Evolutionary conservation across 2,329 filamentous ascomycete genomes (phyloP).

Genomic region (Ophiostoma piceae): DNA sequence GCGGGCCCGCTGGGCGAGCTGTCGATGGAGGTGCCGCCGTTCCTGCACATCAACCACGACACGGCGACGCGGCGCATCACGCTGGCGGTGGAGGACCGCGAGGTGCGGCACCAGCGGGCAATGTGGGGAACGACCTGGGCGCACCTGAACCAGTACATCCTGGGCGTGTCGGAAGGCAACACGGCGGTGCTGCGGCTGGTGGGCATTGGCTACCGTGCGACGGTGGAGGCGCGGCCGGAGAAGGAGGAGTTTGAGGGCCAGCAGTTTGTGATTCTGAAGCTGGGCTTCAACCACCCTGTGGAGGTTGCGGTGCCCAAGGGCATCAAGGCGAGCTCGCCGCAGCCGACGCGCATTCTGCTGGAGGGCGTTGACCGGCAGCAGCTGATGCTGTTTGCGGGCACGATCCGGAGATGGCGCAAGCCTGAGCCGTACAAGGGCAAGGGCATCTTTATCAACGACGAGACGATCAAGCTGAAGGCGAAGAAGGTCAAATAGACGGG

Average conservation of each 20-base stretch:
- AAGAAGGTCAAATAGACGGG: conserved; percentile 80
- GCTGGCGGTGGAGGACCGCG: conserved; percentile 64
- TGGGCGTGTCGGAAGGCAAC: conserved; percentile 94
- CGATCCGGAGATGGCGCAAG: conserved; percentile 79
- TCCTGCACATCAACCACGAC: conserved; percentile 67
- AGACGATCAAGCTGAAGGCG: conserved; percentile 96
- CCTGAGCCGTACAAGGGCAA: conserved; percentile 99
- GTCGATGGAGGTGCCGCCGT: conserved; percentile 72
- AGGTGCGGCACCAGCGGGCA: conserved; percentile 70
- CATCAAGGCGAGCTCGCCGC: conserved; percentile 79
- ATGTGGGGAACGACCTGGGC: conserved; percentile 97
- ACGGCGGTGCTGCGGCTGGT: conserved; percentile 88
- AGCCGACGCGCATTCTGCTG: conserved; percentile 84
- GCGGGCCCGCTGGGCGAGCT: conserved; percentile 78
- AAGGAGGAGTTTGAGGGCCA: conserved; percentile 75
- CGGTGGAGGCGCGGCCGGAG: conserved; percentile 68
- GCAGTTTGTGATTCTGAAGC: conserved; percentile 86
- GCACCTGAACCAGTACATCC: conserved; percentile 83
- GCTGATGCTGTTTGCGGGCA: conserved; percentile 85
- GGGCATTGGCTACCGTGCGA: conserved; percentile 91
- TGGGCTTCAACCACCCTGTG: conserved; percentile 93
- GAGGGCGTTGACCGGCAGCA: conserved; percentile 83
- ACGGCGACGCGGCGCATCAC: conserved; percentile 55
- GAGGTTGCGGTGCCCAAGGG: conserved; percentile 79
- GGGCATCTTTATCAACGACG: conserved; percentile 95